These are phyloP conservation scores for Paradendryphiella salina DNA, from an alignment of 2,329 filamentous ascomycete genomes.

Conservation along the genomic window DNA sequence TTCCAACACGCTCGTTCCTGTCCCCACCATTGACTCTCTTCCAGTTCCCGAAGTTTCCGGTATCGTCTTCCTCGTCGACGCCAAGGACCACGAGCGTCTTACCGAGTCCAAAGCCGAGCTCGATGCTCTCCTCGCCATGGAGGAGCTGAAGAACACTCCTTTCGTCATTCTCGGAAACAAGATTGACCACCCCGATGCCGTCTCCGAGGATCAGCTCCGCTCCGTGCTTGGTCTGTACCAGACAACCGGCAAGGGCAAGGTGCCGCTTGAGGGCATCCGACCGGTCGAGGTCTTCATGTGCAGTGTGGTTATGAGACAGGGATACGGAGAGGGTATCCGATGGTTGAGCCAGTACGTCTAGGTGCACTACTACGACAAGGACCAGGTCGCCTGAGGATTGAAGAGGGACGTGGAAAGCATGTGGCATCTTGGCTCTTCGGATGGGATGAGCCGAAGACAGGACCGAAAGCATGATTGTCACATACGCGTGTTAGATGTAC, in stretches of 20 bases:
- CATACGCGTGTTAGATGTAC: slow-evolving; percentile 12
- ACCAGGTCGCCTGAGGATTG: not conserved
- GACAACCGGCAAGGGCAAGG: slow-evolving; percentile 46
- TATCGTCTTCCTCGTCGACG: slow-evolving; percentile 96
- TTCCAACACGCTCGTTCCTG: not conserved
- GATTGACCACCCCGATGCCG: slow-evolving; percentile 95
- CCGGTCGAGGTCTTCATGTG: slow-evolving; percentile 95
- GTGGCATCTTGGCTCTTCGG: slow-evolving; percentile 1
- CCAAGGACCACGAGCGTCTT: slow-evolving; percentile 95
- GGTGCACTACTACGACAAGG: not conserved
- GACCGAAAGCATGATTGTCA: slow-evolving; percentile 13
- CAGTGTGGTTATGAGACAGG: slow-evolving; percentile 97
- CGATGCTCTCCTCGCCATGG: slow-evolving; percentile 90
- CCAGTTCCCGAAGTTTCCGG: slow-evolving; percentile 56
- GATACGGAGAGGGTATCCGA: slow-evolving; percentile 49
- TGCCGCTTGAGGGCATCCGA: slow-evolving; percentile 44
- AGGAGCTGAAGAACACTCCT: slow-evolving; percentile 92
- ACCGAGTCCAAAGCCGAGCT: slow-evolving; percentile 94
- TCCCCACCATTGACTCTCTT: slow-evolving; percentile 8
- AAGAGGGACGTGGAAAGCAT: not conserved
- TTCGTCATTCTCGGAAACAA: slow-evolving; percentile 98
- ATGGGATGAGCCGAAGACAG: slow-evolving; percentile 1
- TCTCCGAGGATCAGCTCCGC: slow-evolving; percentile 93
- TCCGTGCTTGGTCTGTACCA: slow-evolving; percentile 92
- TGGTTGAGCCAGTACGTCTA: slow-evolving; percentile 51